These are phyloP conservation scores for Plasmodium inui DNA, from an alignment of 169 alveolate genomes.

Conservation along the genomic window DNA sequence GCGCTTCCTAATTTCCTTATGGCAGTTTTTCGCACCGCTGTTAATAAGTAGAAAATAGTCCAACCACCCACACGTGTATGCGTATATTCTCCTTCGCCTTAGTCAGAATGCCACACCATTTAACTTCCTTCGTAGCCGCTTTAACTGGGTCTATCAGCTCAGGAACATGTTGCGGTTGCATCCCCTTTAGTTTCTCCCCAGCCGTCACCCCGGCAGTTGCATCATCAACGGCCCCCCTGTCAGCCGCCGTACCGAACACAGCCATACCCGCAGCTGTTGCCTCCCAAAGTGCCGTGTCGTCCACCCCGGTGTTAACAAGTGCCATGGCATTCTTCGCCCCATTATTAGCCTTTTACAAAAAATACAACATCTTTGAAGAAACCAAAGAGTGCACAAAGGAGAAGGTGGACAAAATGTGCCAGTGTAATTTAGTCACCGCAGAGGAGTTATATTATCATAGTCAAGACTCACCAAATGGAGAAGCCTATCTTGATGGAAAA, in stretches of 20 bases:
- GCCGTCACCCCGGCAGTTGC: slow-evolving; percentile 71
- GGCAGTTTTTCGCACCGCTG: not conserved
- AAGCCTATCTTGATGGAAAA: not conserved
- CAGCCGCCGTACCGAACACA: slow-evolving; percentile 69
- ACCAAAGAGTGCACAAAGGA: not conserved
- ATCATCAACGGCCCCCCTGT: slow-evolving; percentile 62
- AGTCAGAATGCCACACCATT: slow-evolving; percentile 56
- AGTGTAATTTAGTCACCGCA: slow-evolving; percentile 36
- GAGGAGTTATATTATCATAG: slow-evolving; percentile 14
- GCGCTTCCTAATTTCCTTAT: not conserved
- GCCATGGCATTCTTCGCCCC: slow-evolving; percentile 58
- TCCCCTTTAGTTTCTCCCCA: slow-evolving; percentile 54
- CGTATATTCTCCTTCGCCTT: not conserved
- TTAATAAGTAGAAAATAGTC: not conserved
- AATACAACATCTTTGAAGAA: slow-evolving; percentile 32
- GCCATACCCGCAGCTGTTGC: slow-evolving; percentile 71
- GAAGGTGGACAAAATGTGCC: slow-evolving; percentile 43
- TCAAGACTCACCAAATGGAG: not conserved
- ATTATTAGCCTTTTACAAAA: slow-evolving; percentile 49
- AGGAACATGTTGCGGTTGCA: slow-evolving; percentile 75
- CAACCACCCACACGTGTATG: slow-evolving; percentile 18
- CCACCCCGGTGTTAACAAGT: slow-evolving; percentile 69
- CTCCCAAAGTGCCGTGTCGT: slow-evolving; percentile 63
- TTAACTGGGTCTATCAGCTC: slow-evolving; percentile 73
- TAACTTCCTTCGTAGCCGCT: slow-evolving; percentile 72